Percentiles rank a stretch among this genome's conserved stretches.
Conservation (phyloP, 1,139 yeast species). For the Blastobotrys raffinosifermentans region DNA sequence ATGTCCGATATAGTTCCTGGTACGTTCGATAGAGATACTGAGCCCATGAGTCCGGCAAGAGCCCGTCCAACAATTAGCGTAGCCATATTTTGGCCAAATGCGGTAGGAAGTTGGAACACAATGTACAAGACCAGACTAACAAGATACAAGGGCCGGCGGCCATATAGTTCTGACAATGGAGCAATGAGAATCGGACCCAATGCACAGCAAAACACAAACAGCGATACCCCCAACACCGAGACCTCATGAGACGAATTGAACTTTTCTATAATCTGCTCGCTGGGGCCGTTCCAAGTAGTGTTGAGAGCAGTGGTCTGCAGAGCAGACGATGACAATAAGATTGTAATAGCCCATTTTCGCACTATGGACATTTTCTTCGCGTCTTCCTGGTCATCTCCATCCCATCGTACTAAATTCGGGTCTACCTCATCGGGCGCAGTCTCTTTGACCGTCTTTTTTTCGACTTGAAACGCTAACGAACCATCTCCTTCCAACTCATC, state of each 20-base stretch:
- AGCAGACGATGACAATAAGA: slow-evolving; percentile 44
- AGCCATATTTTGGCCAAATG: slow-evolving; percentile 57
- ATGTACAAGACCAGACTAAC: slow-evolving; percentile 52
- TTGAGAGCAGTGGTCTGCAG: slow-evolving; percentile 46
- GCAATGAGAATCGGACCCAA: slow-evolving; percentile 67
- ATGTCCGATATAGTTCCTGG: slow-evolving; percentile 71
- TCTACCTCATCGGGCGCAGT: too few relatives aligned
- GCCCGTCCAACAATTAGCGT: slow-evolving; percentile 62
- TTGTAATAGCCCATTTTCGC: slow-evolving; percentile 49
- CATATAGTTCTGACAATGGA: slow-evolving; percentile 70
- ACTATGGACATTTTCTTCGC: slow-evolving; percentile 36
- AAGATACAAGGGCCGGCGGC: slow-evolving; percentile 59
- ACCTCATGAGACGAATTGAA: slow-evolving; percentile 54
- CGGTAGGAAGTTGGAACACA: slow-evolving; percentile 59
- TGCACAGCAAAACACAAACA: slow-evolving; percentile 66
- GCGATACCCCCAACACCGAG: slow-evolving; percentile 52
- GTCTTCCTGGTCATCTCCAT: slow-evolving; percentile 47
- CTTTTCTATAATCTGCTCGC: slow-evolving; percentile 36
- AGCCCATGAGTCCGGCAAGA: slow-evolving; percentile 60
- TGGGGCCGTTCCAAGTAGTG: slow-evolving; percentile 43
- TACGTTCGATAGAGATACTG: slow-evolving; percentile 69
- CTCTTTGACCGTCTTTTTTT: too few relatives aligned
- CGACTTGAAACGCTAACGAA: too few relatives aligned
- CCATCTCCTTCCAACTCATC: too few relatives aligned
- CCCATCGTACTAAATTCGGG: slow-evolving; percentile 29